A percentile compares a stretch with the other conserved stretches of the same genome.
Conservation (phyloP, 768 basidiomycete genomes). For the Amanita molliuscula region DNA sequence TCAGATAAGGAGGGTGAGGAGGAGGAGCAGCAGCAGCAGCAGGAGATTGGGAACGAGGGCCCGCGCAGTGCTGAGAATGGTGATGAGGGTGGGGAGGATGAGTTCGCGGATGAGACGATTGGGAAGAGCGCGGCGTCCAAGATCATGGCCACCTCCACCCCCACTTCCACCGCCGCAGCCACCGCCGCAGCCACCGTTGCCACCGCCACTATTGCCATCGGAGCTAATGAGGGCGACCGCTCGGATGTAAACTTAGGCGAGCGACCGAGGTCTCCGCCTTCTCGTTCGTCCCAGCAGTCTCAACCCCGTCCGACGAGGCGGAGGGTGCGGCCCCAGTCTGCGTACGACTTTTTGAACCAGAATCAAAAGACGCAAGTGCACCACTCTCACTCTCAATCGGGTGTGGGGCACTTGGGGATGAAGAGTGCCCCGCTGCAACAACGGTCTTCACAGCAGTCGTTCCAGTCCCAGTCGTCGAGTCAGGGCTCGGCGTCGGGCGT, state of each 20-base stretch:
- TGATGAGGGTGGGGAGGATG: conserved; percentile 24
- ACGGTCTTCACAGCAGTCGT: conserved; percentile 14
- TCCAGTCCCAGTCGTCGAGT: conserved; percentile 11
- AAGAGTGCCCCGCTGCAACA: conserved; percentile 7
- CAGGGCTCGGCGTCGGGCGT: conserved; percentile 5
- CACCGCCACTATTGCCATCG: too few species aligned
- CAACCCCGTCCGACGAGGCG: conserved; percentile 15
- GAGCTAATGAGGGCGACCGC: conserved; percentile 7
- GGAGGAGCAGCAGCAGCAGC: conserved; percentile 9
- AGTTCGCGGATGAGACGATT: conserved; percentile 49
- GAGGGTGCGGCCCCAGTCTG: conserved; percentile 46
- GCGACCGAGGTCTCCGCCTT: conserved; percentile 15
- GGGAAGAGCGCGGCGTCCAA: conserved; percentile 40
- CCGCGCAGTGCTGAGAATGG: conserved; percentile 24
- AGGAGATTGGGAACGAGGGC: conserved; percentile 4
- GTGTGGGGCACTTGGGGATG: too few species aligned
- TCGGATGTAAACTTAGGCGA: conserved; percentile 17
- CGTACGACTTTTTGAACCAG: conserved; percentile 34
- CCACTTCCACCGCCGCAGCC: background rate
- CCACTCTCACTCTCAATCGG: background rate
- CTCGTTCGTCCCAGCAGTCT: background rate
- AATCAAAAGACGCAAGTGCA: conserved; percentile 15
- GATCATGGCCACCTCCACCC: conserved; percentile 11
- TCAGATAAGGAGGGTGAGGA: background rate
- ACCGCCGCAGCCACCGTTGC: background rate